Percentiles rank a stretch among this genome's conserved stretches.
Evolutionary conservation across 176 grass and related monocot genomes (phyloP).

Genomic region (Phoenix dactylifera): DNA sequence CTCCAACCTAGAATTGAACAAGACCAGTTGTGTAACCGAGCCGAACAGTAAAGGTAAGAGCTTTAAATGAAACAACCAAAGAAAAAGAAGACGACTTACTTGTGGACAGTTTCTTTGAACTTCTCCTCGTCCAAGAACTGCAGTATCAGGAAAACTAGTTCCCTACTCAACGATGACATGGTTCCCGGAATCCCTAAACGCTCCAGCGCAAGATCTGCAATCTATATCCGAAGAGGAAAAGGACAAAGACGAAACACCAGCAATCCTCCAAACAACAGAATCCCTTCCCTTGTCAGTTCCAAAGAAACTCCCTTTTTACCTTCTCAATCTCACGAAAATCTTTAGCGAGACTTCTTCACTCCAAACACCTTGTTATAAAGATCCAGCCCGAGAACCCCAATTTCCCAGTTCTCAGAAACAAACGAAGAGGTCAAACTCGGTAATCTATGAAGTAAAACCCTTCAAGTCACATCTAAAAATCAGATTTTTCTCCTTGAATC

Average conservation of each 20-base stretch:
- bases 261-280: constrained; percentile 1
- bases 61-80: background rate
- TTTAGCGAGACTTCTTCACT: background rate
- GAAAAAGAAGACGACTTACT: constrained; percentile 10
- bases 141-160: constrained; percentile 28
- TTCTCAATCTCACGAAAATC: background rate
- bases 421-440: too few relatives aligned
- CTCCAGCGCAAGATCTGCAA: constrained; percentile 16
- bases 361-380: too few relatives aligned
- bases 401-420: too few relatives aligned
- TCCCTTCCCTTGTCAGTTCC: background rate
- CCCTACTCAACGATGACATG: constrained; percentile 28
- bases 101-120: constrained; percentile 24
- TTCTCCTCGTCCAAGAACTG: constrained; percentile 28
- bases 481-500: too few relatives aligned
- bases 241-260: background rate
- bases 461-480: too few relatives aligned
- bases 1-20: constrained; percentile 53
- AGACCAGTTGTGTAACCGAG: background rate
- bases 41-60: background rate
- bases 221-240: background rate
- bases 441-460: too few relatives aligned
- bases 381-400: too few relatives aligned
- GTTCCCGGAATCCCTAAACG: constrained; percentile 14
- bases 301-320: background rate